phyloP scores from a whole-genome alignment of 345 rosid genomes.

The Murraya koenigii region DNA sequence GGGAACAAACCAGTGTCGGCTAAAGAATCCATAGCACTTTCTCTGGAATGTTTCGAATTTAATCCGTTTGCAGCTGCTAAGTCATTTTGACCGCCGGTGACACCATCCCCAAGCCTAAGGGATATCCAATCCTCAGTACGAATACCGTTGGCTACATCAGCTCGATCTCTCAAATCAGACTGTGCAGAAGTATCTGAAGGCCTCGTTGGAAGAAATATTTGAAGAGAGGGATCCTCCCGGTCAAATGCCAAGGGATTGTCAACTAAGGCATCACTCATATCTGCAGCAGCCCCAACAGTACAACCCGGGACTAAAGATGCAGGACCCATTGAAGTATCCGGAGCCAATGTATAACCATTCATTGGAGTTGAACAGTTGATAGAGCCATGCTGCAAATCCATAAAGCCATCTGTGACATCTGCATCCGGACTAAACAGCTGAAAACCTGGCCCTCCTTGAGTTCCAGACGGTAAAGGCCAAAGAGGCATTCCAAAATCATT shows the following conservation, averaged over 20 bases:
- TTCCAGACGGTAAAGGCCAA: constrained; percentile 74
- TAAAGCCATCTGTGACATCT: constrained; percentile 55
- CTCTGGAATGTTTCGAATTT: constrained; percentile 52
- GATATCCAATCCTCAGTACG: constrained; percentile 89
- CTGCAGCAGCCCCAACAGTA: constrained; percentile 47
- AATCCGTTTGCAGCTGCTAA: constrained; percentile 48
- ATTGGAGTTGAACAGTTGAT: constrained; percentile 51
- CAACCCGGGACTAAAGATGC: constrained; percentile 46
- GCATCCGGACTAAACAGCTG: constrained; percentile 66
- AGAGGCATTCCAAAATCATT: constrained; percentile 71
- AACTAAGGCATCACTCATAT: constrained; percentile 62
- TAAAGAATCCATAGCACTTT: constrained; percentile 46
- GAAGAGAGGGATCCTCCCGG: constrained; percentile 88
- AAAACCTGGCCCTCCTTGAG: constrained; percentile 66
- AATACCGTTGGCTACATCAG: constrained; percentile 68
- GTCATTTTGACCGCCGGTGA: constrained; percentile 46
- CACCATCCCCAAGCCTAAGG: constrained; percentile 85
- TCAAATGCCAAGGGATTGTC: constrained; percentile 79
- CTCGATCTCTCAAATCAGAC: constrained; percentile 57
- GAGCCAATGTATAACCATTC: constrained; percentile 61
- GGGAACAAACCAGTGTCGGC: constrained; percentile 77
- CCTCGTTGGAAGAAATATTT: constrained; percentile 84
- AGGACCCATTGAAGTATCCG: constrained; percentile 52
- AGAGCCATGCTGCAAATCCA: constrained; percentile 55
- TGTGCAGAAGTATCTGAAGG: constrained; percentile 67